Evolutionary conservation across 139 green algal species (phyloP).

Genomic region (Gonium pectorale): DNA sequence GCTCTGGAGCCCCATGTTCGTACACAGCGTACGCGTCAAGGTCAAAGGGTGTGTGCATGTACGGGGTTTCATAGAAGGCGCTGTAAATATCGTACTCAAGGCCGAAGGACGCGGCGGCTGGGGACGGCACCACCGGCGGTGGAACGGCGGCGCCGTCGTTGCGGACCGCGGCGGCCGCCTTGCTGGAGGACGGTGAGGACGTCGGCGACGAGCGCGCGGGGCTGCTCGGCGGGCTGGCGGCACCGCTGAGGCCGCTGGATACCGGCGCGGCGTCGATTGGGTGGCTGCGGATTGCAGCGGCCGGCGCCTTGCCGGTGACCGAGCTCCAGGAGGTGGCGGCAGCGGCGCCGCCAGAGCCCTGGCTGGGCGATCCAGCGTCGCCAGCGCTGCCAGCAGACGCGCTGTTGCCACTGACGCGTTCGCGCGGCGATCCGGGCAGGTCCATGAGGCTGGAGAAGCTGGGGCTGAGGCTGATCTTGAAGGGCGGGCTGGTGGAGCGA

Average conservation of each 20-base stretch:
- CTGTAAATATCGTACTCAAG: slow-evolving; percentile 38
- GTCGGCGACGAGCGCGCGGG: neutral
- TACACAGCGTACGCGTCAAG: slow-evolving; percentile 30
- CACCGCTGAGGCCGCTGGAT: neutral
- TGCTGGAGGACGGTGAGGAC: neutral
- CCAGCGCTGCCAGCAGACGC: neutral
- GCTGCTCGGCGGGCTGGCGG: neutral
- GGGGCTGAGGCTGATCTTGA: slow-evolving; percentile 35
- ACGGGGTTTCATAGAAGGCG: slow-evolving; percentile 14
- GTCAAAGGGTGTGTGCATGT: slow-evolving; percentile 40
- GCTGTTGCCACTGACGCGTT: neutral
- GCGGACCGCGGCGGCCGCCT: neutral
- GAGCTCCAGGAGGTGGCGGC: too few species aligned
- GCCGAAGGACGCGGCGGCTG: neutral
- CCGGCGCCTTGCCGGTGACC: neutral
- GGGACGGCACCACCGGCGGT: neutral
- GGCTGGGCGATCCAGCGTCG: too few species aligned
- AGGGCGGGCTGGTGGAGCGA: slow-evolving; percentile 1
- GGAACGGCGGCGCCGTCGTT: neutral
- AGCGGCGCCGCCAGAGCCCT: too few species aligned
- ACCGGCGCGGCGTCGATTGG: neutral
- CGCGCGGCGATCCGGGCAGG: neutral
- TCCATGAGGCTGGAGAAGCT: slow-evolving; percentile 23
- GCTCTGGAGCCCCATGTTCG: too few species aligned
- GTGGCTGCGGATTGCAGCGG: neutral